Evolutionary conservation across 768 basidiomycete species (phyloP), one percentile per base, ranked within the genome.

Genomic region (Suillus subalutaceus): DNA sequence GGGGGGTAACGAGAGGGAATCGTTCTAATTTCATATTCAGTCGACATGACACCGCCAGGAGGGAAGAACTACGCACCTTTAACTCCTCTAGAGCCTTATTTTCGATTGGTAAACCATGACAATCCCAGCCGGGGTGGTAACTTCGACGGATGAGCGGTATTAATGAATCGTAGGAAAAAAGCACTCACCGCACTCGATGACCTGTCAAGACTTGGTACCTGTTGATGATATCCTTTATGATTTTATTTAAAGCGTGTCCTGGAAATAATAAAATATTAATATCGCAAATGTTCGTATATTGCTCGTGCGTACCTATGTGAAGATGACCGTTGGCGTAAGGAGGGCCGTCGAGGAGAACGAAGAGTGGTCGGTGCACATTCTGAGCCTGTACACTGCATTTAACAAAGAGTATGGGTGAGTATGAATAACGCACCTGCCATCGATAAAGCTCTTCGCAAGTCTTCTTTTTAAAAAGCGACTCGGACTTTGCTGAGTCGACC

Each of bases 241-340:
- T 91, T 75, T 98, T 97, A 79, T 99, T 99, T 68, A 99, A 77
- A 0, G 96, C 96, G 75, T 99, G 97, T 8, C 97, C 96, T 97
- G 67, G 7, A 32, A 8, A 46, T 15, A 5, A 38, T 13, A 46
- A 43, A 37, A 15, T 44, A 30, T 68, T 44, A 41, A n/a, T n/a
- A 2, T 35, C 18, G 38, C 35, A 37, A 23, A 12, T 26, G 13
- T 52, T 46, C n/a, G 23, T 62, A 12, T 13, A 26, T 38, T 13
- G 3, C 53, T 37, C 23, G 46, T 37, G 58, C 79, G 67, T 69
- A 97, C 96, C 97, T 83, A 96, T 96, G 74, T 99, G 97, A 50
- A 99, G 80, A 74, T 93, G 87, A 0, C 97, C 97, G 74, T 99
- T 99, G 2, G 97, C 97, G 73, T 99, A 99, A 0, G 97, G 97